Evolutionary conservation across 169 alveolate genomes (phyloP), one percentile per base, ranked within the genome.

Genomic region (Plasmodium coatneyi): DNA sequence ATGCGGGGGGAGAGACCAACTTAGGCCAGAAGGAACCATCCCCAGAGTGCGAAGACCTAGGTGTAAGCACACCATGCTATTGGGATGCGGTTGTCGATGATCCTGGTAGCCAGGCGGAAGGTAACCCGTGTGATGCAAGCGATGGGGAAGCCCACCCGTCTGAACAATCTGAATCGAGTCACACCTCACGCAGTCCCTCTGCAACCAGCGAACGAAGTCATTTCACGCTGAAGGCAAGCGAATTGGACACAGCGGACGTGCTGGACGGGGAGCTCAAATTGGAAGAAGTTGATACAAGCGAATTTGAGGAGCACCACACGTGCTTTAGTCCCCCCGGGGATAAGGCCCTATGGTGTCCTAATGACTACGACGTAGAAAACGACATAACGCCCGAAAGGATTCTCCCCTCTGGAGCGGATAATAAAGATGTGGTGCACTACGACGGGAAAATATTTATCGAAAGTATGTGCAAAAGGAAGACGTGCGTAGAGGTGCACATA

Each of bases 361-460:
- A 25, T 43, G 22, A 28, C 52, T 41, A 46, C 52, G 71, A 71
- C 22, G 36, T 32, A 49, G 16, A 28, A 80, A 0, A 22, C 1
- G 71, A 56, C 28, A 9, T 9, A 10, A 9, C 2, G 3, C 32
- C 28, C 12, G 34, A 41, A 6, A 1, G 86, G 34, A 5, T 36
- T 49, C 19, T 43, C 6, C 30, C 30, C 25, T 28, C n/a, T 71
- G 28, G 28, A 28, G 9, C 32, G 71, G 30, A 30, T 7, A 28
- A 54, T 86, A 76, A 19, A 1, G 60, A 86, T n/a, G 84, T 76
- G 25, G 82, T 86, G 30, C 72, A 74, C n/a, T 76, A 49, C 14
- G 72, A 70, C 80, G 80, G 82, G 32, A 86, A 86, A 19, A 16
- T 74, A 49, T 86, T 74, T 19, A 78, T 86, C 43, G 86, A 86